Base-by-base conservation (phyloP, 2,329 filamentous ascomycete genomes). In the Neofusicoccum cordaticola region DNA sequence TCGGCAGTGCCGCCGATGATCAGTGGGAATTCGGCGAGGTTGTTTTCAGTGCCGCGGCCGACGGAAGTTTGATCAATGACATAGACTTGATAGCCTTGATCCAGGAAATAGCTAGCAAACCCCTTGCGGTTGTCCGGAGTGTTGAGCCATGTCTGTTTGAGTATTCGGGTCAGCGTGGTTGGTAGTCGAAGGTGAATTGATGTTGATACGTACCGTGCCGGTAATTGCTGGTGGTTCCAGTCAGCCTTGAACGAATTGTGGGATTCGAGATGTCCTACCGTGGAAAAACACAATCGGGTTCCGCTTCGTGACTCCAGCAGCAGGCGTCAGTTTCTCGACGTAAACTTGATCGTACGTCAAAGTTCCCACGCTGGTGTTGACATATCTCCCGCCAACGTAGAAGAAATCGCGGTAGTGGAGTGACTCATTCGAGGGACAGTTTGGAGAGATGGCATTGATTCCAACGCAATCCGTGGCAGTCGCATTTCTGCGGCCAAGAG, bases 41-140 rank as follows among this genome's bases (percentile, higher is more conserved):
- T 27, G 17, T 62, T 19, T 13, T 52, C 41, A 15, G 57, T 45
- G 6, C 68, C 70, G 12, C 72, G 70, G 19, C 76, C 79, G 13
- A 78, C 75, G 63, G 71, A 73, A 31, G 78, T 73, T 63, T 76
- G 74, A 64, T 81, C 79, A 13, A 77, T 67, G 19, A 84, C 71
- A 67, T 82, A 84, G 52, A 82, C 74, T 31, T 73, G 74, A 66
- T 82, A 83, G n/a, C 82, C 82, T 35, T 78, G 70, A 6, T 74
- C 69, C 15, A 83, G 70, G 66, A 82, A 83, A 66, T 77, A 80
- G 0, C 79, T 79, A 1, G 81, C 80, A 81, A 81, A 84, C 45
- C 82, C 82, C 64, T 72, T 66, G 5, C 78, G 72, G 39, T 77
- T 78, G 67, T 84, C 81, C 2, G 82, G 82, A 41, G 80, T 84